These are phyloP conservation scores for Pestalotiopsis sp. DNA, from an alignment of 2,329 filamentous ascomycete genomes.

Conservation along the genomic window DNA sequence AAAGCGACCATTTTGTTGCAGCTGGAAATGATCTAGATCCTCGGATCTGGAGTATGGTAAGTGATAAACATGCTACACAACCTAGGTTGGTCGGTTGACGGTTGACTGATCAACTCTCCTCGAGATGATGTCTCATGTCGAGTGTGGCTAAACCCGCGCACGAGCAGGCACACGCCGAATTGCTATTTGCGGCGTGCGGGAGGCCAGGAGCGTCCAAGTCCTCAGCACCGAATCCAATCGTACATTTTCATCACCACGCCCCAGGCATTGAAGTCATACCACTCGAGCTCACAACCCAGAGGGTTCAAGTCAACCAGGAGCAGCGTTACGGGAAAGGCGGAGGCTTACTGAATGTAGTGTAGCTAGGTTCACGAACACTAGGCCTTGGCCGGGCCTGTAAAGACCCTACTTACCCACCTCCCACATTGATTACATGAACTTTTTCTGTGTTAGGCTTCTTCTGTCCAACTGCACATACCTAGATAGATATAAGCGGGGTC, in stretches of 20 bases:
- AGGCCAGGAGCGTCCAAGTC: neutral
- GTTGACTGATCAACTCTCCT: neutral
- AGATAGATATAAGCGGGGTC: neutral
- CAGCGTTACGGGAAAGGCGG: neutral
- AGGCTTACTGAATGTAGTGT: neutral
- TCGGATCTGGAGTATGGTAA: neutral
- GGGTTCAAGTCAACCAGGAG: neutral
- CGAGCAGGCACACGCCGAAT: neutral
- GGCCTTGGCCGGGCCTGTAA: neutral
- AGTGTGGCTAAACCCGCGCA: neutral
- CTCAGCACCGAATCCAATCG: neutral
- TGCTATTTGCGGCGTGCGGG: neutral
- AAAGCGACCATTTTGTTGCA: neutral
- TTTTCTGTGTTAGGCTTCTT: neutral
- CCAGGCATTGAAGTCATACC: neutral
- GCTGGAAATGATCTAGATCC: neutral
- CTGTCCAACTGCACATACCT: neutral
- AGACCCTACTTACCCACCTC: neutral
- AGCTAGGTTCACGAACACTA: neutral
- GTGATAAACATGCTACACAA: too few relatives aligned
- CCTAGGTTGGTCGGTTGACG: too few relatives aligned
- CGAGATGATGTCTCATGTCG: neutral
- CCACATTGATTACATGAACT: neutral
- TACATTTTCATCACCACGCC: neutral
- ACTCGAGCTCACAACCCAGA: neutral